These are phyloP conservation scores for Candida sithepensis DNA, from an alignment of 805 yeast genomes.

Conservation along the genomic window DNA sequence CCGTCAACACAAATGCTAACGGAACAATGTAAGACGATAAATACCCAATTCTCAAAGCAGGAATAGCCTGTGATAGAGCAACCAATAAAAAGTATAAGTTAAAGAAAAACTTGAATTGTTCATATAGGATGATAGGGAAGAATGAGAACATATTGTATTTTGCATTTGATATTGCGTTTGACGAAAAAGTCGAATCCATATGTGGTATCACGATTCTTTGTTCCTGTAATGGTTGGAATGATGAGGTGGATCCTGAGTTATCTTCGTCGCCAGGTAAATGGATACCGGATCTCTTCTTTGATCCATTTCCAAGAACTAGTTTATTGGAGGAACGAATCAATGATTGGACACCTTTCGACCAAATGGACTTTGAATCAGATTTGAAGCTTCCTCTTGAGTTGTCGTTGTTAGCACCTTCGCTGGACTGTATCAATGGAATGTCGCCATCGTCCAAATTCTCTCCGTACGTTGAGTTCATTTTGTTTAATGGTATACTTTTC, in stretches of 20 bases:
- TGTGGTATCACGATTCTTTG: constrained; percentile 39
- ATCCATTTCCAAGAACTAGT: constrained; percentile 20
- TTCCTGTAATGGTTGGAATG: constrained; percentile 9
- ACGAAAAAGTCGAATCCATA: constrained; percentile 38
- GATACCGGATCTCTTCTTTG: constrained; percentile 21
- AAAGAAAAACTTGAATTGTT: constrained; percentile 96
- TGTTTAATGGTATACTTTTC: constrained; percentile 30
- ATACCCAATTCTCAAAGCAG: constrained; percentile 88
- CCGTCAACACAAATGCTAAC: constrained; percentile 82
- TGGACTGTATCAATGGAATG: constrained; percentile 23
- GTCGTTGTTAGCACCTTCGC: constrained; percentile 2
- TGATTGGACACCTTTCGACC: constrained; percentile 29
- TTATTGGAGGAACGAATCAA: constrained; percentile 24
- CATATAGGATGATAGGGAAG: constrained; percentile 83
- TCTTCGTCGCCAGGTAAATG: constrained; percentile 24
- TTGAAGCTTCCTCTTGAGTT: constrained; percentile 17
- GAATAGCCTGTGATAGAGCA: constrained; percentile 89
- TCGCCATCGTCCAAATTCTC: constrained; percentile 21
- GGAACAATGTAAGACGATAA: constrained; percentile 92
- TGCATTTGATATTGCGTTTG: constrained; percentile 90
- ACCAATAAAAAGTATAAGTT: constrained; percentile 88
- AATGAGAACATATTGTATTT: constrained; percentile 87
- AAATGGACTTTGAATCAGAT: constrained; percentile 24
- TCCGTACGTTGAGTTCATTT: constrained; percentile 23
- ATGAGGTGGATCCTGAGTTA: background rate